Base-by-base conservation (phyloP, 352 stramenopile species). In the Phytophthora kernoviae region DNA sequence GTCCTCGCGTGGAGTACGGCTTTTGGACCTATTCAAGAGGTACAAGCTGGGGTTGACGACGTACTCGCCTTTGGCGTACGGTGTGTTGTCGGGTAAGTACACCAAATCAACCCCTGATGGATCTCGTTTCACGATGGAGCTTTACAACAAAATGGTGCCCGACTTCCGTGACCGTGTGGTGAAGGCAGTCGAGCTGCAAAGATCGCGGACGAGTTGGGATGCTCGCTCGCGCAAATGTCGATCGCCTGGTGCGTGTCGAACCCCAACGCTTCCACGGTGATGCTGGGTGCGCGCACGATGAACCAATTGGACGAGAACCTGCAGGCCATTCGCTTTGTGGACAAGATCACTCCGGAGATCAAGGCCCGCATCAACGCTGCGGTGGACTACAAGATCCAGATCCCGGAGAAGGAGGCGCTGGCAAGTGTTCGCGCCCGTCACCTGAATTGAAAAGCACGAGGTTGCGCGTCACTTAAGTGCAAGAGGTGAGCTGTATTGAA, bases 221-320 rank as follows among this genome's bases (percentile, higher is more conserved):
- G 54, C 36, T 70, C 61, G 14, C 55, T 70, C 2, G 54, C 45
- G 27, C 61, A 69, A 20, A 65, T 69, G 61, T 22, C 54, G 10
- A 41, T 69, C 36, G 54, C 54, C 10, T 65, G 36, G 71, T 70
- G 46, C 79, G 78, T 67, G 45, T 58, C 75, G n/a, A 87, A 87
- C 57, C 48, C 59, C 9, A 77, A 87, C 36, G 73, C 73, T 15
- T 78, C 59, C 10, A 84, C 70, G 8, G 73, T 89, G 17, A 62
- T 89, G 36, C 56, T 84, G 11, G 79, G 79, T 9, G 78, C 79
- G 40, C 86, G 57, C 17, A 79, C 68, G 14, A 50, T 47, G 11
- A 55, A 68, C n/a, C 79, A 89, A 39, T 44, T 89, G 15, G 71
- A 89, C 21, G 73, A 86, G 20, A 90, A 88, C 43, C 41, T 88